Base-by-base conservation (phyloP, 148 eudicot species). In the Polygonum maritimum region DNA sequence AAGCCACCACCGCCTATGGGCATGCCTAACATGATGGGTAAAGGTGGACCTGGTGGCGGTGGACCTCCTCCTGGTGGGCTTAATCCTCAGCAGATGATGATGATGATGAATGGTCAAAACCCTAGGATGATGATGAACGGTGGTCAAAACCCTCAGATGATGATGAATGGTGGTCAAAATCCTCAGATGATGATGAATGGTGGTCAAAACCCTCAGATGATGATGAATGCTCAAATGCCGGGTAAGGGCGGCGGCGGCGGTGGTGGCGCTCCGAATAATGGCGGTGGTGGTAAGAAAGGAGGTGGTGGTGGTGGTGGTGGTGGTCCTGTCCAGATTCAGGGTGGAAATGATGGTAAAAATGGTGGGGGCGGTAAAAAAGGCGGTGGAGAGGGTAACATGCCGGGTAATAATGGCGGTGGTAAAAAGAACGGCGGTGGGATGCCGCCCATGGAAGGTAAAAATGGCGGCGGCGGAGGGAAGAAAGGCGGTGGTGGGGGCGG, bases 1-100 rank as follows among this genome's bases (percentile, higher is more conserved):
- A 89, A 87, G 74, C 81, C 84, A 26, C 55, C 78, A 76, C 55
- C 78, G 76, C 0, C 44, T 44, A 78, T 80, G 45, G 36, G 16
- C 71, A 60, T 60, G 69, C 15, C 69, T 5, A 60, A 60, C 38
- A 65, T 33, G 71, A 65, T 71, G 52, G 19, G 13, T 22, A 71
- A 47, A 41, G 19, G 33, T 12, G 39, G 69, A 21, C 31, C 47
- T 44, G 47, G 47, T 44, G 47, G 67, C 12, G 65, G 35, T 9
- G 65, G 65, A 9, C 36, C 36, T 60, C 67, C 67, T 1, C 7
- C 2, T 60, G 67, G 62, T 55, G 62, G 62, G 7, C 15, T 60
- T 3, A 31, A 31, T 11, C 69, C 71, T 2, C 71, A 35, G 41
- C 71, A 65, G 41, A 18, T 65, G 1, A 65, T 65, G 71, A 65